phyloP scores from a whole-genome alignment of 352 stramenopile genomes.

The Phytophthora sansomeana region DNA sequence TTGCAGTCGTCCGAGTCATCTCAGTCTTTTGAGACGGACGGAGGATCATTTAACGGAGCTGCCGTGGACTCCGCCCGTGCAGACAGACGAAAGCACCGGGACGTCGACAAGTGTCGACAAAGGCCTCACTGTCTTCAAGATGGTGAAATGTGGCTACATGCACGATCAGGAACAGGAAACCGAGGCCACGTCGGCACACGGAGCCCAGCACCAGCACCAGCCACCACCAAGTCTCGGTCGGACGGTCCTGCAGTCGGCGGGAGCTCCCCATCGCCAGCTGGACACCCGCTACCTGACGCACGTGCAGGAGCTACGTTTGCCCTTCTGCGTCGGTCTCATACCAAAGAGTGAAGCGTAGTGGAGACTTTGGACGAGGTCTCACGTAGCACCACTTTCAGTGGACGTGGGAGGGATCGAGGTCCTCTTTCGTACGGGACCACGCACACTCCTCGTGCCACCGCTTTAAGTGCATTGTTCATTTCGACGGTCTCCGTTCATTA shows the following conservation, averaged over 20 bases:
- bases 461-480: slow-evolving; percentile 17
- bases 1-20: too few relatives aligned
- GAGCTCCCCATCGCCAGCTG: slow-evolving; percentile 34
- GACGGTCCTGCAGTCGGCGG: too few relatives aligned
- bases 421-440: too few relatives aligned
- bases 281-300: slow-evolving; percentile 17
- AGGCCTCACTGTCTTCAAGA: neutral
- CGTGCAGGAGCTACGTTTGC: slow-evolving; percentile 14
- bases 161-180: neutral
- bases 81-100: neutral
- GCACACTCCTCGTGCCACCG: too few relatives aligned
- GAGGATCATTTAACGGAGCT: too few relatives aligned
- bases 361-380: too few relatives aligned
- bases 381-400: slow-evolving; percentile 23
- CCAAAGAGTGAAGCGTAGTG: too few relatives aligned
- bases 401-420: slow-evolving; percentile 7
- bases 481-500: slow-evolving; percentile 11
- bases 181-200: neutral
- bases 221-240: too few relatives aligned
- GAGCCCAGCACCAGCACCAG: too few relatives aligned
- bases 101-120: slow-evolving; percentile 4
- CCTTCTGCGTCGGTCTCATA: slow-evolving; percentile 26
- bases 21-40: too few relatives aligned
- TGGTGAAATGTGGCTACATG: neutral
- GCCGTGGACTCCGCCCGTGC: too few relatives aligned